Evolutionary conservation across 2,329 filamentous ascomycete genomes (phyloP), one percentile per base, ranked within the genome.

Genomic region (Fusarium sp.): DNA sequence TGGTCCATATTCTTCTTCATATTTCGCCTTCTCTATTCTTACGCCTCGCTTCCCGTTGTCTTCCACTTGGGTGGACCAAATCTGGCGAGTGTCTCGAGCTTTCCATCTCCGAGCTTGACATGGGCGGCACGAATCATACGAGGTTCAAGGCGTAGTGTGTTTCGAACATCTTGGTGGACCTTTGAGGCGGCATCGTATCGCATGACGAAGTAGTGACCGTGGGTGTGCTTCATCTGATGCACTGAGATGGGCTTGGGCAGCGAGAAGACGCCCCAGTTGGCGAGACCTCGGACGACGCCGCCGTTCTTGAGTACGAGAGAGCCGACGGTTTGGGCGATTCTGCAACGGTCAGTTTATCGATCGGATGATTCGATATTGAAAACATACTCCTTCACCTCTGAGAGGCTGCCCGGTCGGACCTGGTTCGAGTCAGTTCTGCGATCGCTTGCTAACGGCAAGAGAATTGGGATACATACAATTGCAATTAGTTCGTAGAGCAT

Each of bases 401-500:
- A 84, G 78, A 97, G 83, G 82, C 89, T 95, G 85, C 93, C 93
- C 72, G 94, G 93, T 77, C 96, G 95, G 83, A 97, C 94, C 96
- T 98, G 19, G 48, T 20, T 22, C 15, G 3, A 43, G 54, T 73
- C 43, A 74, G 58, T 43, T 47, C 6, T 17, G 32, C 41, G 33
- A 75, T 72, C 75, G 70, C 4, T 33, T 48, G 4, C 30, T 45
- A 37, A 32, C 10, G 10, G 15, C 19, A 39, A 35, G 23, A n/a
- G 20, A 9, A 33, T 23, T 22, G n/a, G n/a, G 6, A n/a, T 13
- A 83, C 91, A 76, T 83, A 97, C 96, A 82, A 97, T 91, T 80
- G 92, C 96, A 81, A 99, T 96, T 77, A 98, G 85, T 84, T 99
- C 96, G 85, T 99, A 99, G 82, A 99, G 84, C 96, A 99, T 97